Conservation (phyloP, 2,329 filamentous ascomycete species). For the Talaromyces pinophilus region DNA sequence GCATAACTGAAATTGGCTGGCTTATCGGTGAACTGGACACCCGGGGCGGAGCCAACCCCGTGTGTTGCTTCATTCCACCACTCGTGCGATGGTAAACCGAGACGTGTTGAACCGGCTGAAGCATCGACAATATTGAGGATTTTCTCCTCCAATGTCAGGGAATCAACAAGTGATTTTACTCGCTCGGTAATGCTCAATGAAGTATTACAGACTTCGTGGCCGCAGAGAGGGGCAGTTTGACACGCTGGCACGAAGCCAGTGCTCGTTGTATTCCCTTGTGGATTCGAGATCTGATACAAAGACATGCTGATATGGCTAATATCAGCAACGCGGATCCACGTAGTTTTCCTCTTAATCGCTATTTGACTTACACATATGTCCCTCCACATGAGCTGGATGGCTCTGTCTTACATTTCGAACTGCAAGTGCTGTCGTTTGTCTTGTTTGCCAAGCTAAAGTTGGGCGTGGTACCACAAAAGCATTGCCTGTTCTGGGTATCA, state of each 20-base stretch:
- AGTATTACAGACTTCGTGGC: constrained; percentile 6
- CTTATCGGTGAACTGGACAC: constrained; percentile 53
- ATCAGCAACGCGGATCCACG: neutral
- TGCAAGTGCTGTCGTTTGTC: constrained; percentile 4
- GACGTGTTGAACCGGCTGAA: neutral
- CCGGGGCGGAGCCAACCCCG: constrained; percentile 54
- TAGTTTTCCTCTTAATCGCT: neutral
- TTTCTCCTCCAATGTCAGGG: constrained; percentile 15
- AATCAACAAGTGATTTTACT: neutral
- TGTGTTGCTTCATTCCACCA: constrained; percentile 55
- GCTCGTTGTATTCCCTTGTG: neutral
- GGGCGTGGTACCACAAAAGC: constrained; percentile 10
- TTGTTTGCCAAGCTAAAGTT: neutral
- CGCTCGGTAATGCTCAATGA: neutral
- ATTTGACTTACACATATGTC: constrained; percentile 11
- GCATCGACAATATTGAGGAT: constrained; percentile 1
- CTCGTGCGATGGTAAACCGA: constrained; percentile 10
- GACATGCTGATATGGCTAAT: constrained; percentile 2
- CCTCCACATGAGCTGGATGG: constrained; percentile 9
- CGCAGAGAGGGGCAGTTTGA: constrained; percentile 8
- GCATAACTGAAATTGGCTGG: constrained; percentile 57
- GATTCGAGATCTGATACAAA: constrained; percentile 17
- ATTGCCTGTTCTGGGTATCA: constrained; percentile 11
- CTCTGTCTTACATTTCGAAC: neutral
- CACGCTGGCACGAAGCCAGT: neutral